Evolutionary conservation across 345 rosid genomes (phyloP), one percentile per base, ranked within the genome.

Genomic region (Leavenworthia alabamica): DNA sequence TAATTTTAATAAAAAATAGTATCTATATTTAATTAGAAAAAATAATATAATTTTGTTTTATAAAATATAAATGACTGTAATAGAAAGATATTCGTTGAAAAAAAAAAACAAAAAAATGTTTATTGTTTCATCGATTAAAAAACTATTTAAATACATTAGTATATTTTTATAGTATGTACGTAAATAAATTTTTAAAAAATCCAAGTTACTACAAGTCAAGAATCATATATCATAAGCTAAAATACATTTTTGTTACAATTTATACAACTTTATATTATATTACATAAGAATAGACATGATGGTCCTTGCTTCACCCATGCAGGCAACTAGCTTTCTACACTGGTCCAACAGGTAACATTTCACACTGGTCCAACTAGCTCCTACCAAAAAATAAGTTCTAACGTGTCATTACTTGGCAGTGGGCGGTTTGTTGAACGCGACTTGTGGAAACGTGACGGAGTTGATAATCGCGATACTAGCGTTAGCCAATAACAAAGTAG

Each of bases 381-480:
- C 9, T 14, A 20, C 8, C 7, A 2, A 31, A 36, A 3, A 5
- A 57, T 20, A 20, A 29, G 23, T n/a, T 1, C 39, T 51, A 24
- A 9, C 16, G 28, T 16, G 14, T 23, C 16, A n/a, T n/a, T 49
- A 13, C 29, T 56, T 53, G 48, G 45, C 79, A 89, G 97, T 92
- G 56, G 97, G 98, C 12, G 97, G 98, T 14, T 77, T 92, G 37
- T 65, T 92, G 60, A 92, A 92, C 54, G 98, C 98, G 31, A 89
- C 97, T 16, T 86, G 98, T 68, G 98, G 98, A 26, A 92, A 92
- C 73, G 97, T 93, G 0, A 86, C 97, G 0, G 98, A 92, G 71
- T 78, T 92, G 19, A 92, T 92, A 50, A 89, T 92, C 36, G 95
- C 97, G 27, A 71, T 86, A 40, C 74, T 92, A 14, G 98, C 97